Conservation (phyloP, 2,329 filamentous ascomycete species). For the Talaromyces sp. region DNA sequence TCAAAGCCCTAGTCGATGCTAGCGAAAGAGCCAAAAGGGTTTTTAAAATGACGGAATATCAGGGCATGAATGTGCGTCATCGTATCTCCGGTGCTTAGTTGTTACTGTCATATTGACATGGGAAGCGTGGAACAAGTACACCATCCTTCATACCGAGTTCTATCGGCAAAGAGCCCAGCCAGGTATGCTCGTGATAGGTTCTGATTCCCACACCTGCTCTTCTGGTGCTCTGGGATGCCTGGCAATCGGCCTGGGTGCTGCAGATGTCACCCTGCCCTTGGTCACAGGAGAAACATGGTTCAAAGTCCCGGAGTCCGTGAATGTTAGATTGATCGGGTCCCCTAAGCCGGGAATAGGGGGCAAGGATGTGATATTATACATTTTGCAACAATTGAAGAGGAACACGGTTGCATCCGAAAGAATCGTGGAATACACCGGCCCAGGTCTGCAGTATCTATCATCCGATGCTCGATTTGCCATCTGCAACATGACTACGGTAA, state of each 20-base stretch:
- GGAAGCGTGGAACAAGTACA: slow-evolving; percentile 22
- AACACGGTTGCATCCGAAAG: slow-evolving; percentile 45
- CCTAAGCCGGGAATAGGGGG: slow-evolving; percentile 38
- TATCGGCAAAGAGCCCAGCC: slow-evolving; percentile 42
- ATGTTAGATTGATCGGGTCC: slow-evolving; percentile 37
- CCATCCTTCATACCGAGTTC: slow-evolving; percentile 48
- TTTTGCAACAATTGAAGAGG: slow-evolving; percentile 41
- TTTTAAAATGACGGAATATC: slow-evolving; percentile 44
- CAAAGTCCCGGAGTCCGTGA: slow-evolving; percentile 40
- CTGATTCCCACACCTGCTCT: slow-evolving; percentile 47
- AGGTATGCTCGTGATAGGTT: slow-evolving; percentile 41
- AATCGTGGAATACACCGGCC: slow-evolving; percentile 44
- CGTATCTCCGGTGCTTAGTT: neutral
- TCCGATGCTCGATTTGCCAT: slow-evolving; percentile 46
- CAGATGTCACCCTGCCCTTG: slow-evolving; percentile 43
- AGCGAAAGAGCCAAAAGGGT: slow-evolving; percentile 34
- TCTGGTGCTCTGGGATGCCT: slow-evolving; percentile 39
- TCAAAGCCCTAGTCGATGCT: slow-evolving; percentile 34
- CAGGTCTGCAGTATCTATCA: slow-evolving; percentile 36
- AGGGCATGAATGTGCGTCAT: slow-evolving; percentile 32
- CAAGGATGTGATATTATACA: slow-evolving; percentile 45
- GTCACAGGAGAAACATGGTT: slow-evolving; percentile 48
- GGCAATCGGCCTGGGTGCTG: slow-evolving; percentile 44
- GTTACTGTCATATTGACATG: neutral
- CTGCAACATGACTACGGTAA: slow-evolving; percentile 42